Percentiles rank a stretch among this genome's conserved stretches.
phyloP scores from a whole-genome alignment of 768 basidiomycete genomes.

The Hericium alpestre region DNA sequence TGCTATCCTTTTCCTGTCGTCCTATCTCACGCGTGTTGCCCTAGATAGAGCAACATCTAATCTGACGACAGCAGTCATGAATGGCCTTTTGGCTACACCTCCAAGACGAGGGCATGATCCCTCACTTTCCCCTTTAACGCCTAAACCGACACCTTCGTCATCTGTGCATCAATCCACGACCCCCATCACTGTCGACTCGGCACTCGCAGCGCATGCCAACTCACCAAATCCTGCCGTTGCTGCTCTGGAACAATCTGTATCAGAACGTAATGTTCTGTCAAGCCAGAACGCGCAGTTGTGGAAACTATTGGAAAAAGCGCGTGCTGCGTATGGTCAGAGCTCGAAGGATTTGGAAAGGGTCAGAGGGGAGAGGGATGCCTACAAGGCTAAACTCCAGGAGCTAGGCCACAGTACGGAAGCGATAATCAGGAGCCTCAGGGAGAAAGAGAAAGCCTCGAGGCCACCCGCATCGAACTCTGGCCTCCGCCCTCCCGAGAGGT shows the following conservation, averaged over 20 bases:
- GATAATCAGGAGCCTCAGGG: conserved; percentile 19
- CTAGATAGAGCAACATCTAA: neutral
- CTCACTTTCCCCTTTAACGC: conserved; percentile 7
- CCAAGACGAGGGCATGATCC: conserved; percentile 10
- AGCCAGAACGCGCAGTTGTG: conserved; percentile 85
- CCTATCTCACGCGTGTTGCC: neutral
- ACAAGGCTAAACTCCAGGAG: conserved; percentile 25
- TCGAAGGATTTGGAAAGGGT: conserved; percentile 82
- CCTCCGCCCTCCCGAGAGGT: conserved; percentile 15
- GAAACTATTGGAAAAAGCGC: conserved; percentile 92
- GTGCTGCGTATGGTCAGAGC: conserved; percentile 67
- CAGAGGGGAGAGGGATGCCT: conserved; percentile 67
- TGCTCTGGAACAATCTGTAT: conserved; percentile 68
- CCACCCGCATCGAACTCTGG: conserved; percentile 21
- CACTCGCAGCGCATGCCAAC: conserved; percentile 44
- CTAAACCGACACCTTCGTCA: conserved; percentile 19
- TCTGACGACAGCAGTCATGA: conserved; percentile 2
- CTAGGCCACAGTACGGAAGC: conserved; percentile 38
- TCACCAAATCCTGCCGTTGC: conserved; percentile 40
- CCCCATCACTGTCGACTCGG: conserved; percentile 33
- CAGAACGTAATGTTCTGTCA: conserved; percentile 72
- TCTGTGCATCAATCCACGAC: conserved; percentile 19
- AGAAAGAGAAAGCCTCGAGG: conserved; percentile 20
- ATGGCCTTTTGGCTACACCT: conserved; percentile 4
- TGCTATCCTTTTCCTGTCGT: no score